These are phyloP conservation scores for Colletotrichum karsti DNA, from an alignment of 2,329 filamentous ascomycete genomes.

Conservation along the genomic window DNA sequence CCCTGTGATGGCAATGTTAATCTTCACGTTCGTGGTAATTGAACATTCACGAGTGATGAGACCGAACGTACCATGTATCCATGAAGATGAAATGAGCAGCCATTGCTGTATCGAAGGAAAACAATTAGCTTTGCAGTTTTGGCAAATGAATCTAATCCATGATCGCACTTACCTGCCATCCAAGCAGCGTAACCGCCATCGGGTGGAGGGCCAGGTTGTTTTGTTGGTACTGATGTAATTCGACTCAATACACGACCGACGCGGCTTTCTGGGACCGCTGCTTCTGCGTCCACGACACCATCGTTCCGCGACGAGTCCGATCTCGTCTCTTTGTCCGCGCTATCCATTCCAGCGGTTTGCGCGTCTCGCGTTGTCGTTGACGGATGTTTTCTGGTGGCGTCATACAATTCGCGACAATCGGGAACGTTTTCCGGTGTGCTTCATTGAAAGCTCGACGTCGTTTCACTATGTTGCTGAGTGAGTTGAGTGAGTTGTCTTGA, in stretches of 20 bases:
- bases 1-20: slow-evolving; percentile 35
- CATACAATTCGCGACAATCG: neutral
- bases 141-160: neutral
- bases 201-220: slow-evolving; percentile 16
- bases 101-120: neutral
- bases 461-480: too few species aligned
- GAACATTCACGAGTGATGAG: neutral
- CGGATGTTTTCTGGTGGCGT: neutral
- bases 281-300: neutral
- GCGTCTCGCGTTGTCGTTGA: neutral
- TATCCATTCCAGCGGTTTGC: neutral
- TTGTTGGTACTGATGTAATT: slow-evolving; percentile 9
- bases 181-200: slow-evolving; percentile 21
- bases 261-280: neutral
- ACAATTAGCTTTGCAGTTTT: neutral
- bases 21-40: neutral
- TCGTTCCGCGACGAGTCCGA: slow-evolving; percentile 19
- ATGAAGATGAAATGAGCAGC: slow-evolving; percentile 26
- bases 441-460: neutral
- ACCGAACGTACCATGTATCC: slow-evolving; percentile 17
- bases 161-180: slow-evolving; percentile 18
- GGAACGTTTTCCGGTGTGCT: neutral
- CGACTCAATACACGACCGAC: slow-evolving; percentile 20
- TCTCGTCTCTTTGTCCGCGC: slow-evolving; percentile 15
- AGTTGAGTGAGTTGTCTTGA: neutral